A percentile compares a stretch with the other conserved stretches of the same genome.
phyloP scores from a whole-genome alignment of 192 early-diverging fungal species.

The Chytriomyces sp. region DNA sequence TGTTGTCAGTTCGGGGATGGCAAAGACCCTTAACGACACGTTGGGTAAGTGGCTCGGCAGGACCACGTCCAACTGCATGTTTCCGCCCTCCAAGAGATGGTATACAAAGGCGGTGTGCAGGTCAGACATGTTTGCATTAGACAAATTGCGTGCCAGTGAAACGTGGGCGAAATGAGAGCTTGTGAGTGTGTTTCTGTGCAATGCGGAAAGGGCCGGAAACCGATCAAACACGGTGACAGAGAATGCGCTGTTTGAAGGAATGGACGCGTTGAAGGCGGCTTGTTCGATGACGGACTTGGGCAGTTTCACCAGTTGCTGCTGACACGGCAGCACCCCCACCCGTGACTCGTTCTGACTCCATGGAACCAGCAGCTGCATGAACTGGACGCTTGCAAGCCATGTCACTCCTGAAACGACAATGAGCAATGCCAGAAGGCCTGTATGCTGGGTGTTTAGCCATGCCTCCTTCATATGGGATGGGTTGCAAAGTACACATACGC shows the following conservation, averaged over 20 bases:
- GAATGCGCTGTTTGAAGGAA: neutral
- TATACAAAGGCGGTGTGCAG: neutral
- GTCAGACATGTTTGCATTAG: neutral
- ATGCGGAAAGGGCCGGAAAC: neutral
- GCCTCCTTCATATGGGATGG: too few relatives aligned
- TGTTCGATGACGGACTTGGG: neutral
- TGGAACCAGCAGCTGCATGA: neutral
- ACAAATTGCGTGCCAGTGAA: neutral
- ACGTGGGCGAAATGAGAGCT: neutral
- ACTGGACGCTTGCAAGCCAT: neutral
- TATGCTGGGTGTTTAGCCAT: too few relatives aligned
- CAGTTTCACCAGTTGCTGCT: neutral
- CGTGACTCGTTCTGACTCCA: neutral
- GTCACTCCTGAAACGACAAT: too few relatives aligned
- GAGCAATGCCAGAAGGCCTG: too few relatives aligned
- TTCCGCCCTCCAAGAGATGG: neutral
- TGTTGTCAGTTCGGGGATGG: neutral
- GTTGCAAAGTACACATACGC: too few relatives aligned
- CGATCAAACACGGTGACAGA: neutral
- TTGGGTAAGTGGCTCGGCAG: neutral
- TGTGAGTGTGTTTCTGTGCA: neutral
- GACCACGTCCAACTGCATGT: neutral
- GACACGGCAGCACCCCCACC: neutral
- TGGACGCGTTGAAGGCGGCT: neutral
- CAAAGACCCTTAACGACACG: neutral